Base-by-base conservation (phyloP, 2,329 filamentous ascomycete species). In the Ophiostoma pallidulum region DNA sequence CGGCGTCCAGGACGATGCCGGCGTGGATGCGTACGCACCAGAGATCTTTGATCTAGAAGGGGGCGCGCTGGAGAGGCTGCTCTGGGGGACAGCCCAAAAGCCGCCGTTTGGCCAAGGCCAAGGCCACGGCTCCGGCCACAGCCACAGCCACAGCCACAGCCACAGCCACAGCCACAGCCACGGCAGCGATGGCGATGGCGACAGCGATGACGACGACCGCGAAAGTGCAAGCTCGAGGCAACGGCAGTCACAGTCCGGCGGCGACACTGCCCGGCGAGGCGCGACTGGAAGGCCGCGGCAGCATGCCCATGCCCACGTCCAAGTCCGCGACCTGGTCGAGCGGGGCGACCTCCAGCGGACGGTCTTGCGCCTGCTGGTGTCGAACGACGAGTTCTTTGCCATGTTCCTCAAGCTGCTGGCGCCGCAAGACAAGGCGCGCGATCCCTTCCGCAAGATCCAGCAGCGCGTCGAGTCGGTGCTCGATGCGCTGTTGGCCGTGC, bases 311-410 rank as follows among this genome's bases (percentile, higher is more conserved):
- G 24, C 5, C 5, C 10, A 28, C 24, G 24, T 10, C 19, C 20
- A 22, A 4, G 22, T 49, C 4, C 48, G 51, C 24, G 39, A 61
- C n/a, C 59, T 68, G 9, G 56, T 72, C 43, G 66, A 66, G 49
- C 63, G 64, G 9, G 62, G 65, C 42, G 72, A 77, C 49, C 62
- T 77, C 1, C 71, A 73, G 52, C 63, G 64, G 38, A 75, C 73
- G 3, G 58, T 79, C 13, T 70, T 74, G 51, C 70, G 70, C 44
- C 74, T 78, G 61, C 64, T 78, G 14, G 62, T 77, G 19, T 66
- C 70, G 51, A 76, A 77, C 54, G 66, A 74, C 57, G 68, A 71
- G 35, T 71, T 78, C 60, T 75, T 78, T 57, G 63, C 72, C 44
- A 72, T 75, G 61, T 72, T 78, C 50, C 64, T 69, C 39, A 66